Evolutionary conservation across 1,139 yeast species (phyloP).

Genomic region (Blastobotrys petasosporus): DNA sequence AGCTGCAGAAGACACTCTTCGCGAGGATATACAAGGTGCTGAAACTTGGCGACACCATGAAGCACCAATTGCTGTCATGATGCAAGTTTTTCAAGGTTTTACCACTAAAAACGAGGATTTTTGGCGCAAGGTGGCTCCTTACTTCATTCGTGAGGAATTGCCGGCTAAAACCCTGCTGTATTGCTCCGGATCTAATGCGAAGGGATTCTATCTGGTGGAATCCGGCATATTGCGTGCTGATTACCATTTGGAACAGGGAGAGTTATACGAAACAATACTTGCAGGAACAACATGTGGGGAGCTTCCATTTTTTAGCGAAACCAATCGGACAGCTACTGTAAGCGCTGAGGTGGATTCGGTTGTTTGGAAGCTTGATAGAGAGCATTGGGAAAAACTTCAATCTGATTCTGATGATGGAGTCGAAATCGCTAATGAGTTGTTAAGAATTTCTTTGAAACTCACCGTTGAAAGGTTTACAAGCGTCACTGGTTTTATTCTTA

Average conservation of each 20-base stretch:
- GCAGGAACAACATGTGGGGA: conserved; percentile 94
- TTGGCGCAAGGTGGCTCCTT: conserved; percentile 56
- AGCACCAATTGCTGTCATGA: conserved; percentile 63
- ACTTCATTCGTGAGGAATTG: conserved; percentile 45
- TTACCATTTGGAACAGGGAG: conserved; percentile 49
- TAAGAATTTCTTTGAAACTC: conserved; percentile 57
- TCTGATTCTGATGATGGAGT: conserved; percentile 40
- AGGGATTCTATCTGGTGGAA: conserved; percentile 60
- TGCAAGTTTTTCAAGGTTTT: conserved; percentile 66
- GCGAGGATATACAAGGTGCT: conserved; percentile 30
- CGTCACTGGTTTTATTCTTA: conserved; percentile 31
- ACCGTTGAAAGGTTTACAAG: conserved; percentile 63
- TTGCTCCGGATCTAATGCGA: conserved; percentile 30
- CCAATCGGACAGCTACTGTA: conserved; percentile 35
- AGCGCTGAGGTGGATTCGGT: conserved; percentile 50
- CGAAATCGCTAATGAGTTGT: conserved; percentile 62
- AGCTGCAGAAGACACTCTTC: conserved; percentile 55
- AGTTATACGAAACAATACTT: conserved; percentile 66
- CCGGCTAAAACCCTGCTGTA: conserved; percentile 41
- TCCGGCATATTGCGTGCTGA: conserved; percentile 67
- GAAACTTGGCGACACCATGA: conserved; percentile 33
- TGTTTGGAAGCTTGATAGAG: conserved; percentile 63
- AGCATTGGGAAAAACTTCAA: conserved; percentile 41
- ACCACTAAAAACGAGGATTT: conserved; percentile 55
- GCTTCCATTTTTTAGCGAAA: conserved; percentile 46